Conservation (phyloP, 805 yeast species). For the Wickerhamomyces rabaulensis region DNA sequence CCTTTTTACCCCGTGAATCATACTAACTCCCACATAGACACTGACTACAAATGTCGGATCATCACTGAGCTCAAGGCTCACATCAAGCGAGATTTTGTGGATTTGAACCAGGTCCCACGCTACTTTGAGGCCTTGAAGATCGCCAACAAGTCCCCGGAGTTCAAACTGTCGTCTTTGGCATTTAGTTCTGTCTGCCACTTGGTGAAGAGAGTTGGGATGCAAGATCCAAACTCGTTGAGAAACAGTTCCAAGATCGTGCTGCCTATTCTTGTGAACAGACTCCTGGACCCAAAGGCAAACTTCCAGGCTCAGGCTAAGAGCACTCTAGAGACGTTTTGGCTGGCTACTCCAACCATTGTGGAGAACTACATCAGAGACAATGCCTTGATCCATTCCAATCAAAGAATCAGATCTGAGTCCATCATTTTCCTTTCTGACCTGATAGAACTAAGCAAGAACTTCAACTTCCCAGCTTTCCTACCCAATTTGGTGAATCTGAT, state of each 20-base stretch:
- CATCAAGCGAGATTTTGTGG: constrained; percentile 51
- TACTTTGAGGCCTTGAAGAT: constrained; percentile 45
- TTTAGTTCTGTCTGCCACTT: constrained; percentile 52
- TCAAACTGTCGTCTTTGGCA: constrained; percentile 34
- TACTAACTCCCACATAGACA: constrained; percentile 10
- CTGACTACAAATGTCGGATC: constrained; percentile 12
- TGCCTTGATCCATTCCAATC: constrained; percentile 37
- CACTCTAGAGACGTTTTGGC: constrained; percentile 51
- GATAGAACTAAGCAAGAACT: constrained; percentile 30
- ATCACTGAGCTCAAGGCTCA: constrained; percentile 40
- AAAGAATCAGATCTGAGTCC: constrained; percentile 36
- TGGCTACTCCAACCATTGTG: constrained; percentile 43
- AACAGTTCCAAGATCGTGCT: constrained; percentile 39
- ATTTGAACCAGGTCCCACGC: constrained; percentile 41
- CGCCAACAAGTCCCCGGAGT: constrained; percentile 36
- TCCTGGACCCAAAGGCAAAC: constrained; percentile 36
- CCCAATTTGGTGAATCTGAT: constrained; percentile 22
- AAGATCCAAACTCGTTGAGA: constrained; percentile 41
- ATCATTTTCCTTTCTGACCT: constrained; percentile 41
- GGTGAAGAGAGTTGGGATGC: constrained; percentile 53
- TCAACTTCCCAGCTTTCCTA: constrained; percentile 25
- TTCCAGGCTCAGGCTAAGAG: constrained; percentile 40
- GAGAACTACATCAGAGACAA: constrained; percentile 38
- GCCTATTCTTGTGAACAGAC: constrained; percentile 44
- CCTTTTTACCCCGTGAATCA: not conserved